These are phyloP conservation scores for Ceraceosorus guamensis DNA, from an alignment of 1,284 basidiomycete genomes.

Conservation along the genomic window DNA sequence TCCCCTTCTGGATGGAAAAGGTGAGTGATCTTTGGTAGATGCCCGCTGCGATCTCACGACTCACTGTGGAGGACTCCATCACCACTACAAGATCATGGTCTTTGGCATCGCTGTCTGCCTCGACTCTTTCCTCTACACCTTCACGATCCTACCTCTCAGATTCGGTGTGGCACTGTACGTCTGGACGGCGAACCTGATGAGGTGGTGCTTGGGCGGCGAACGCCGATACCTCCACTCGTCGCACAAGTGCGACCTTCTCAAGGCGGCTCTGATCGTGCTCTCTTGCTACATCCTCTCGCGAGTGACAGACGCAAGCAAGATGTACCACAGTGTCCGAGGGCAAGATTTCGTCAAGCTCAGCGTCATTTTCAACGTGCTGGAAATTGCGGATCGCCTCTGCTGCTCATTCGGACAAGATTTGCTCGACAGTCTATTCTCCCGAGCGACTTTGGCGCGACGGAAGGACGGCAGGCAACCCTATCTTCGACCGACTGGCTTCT, in stretches of 20 bases:
- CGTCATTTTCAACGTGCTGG: conserved; percentile 84
- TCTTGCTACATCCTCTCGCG: conserved; percentile 70
- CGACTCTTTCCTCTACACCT: conserved; percentile 95
- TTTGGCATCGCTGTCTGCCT: conserved; percentile 91
- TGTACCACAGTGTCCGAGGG: conserved; percentile 97
- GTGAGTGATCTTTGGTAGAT: conserved; percentile 50
- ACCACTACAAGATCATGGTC: conserved; percentile 63
- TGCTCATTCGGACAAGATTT: conserved; percentile 97
- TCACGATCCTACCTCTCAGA: conserved; percentile 93
- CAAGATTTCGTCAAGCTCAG: conserved; percentile 81
- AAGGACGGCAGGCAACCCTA: conserved; percentile 51
- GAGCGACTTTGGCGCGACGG: conserved; percentile 68
- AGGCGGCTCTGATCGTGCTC: conserved; percentile 67
- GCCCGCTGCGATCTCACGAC: conserved; percentile 9
- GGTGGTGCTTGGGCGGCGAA: conserved; percentile 26
- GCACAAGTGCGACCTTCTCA: conserved; percentile 83
- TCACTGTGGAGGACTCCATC: neutral
- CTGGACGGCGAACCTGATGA: neutral
- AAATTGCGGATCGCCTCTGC: conserved; percentile 89
- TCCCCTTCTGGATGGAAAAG: conserved; percentile 90
- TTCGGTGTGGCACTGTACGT: conserved; percentile 40
- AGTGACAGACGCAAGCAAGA: conserved; percentile 90
- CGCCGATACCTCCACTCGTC: conserved; percentile 51
- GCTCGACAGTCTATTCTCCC: conserved; percentile 89
- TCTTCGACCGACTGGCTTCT: conserved; percentile 75